A percentile compares a stretch with the other conserved stretches of the same genome.
These are phyloP conservation scores for Elsinoe perseae DNA, from an alignment of 2,329 filamentous ascomycete genomes.

Conservation along the genomic window DNA sequence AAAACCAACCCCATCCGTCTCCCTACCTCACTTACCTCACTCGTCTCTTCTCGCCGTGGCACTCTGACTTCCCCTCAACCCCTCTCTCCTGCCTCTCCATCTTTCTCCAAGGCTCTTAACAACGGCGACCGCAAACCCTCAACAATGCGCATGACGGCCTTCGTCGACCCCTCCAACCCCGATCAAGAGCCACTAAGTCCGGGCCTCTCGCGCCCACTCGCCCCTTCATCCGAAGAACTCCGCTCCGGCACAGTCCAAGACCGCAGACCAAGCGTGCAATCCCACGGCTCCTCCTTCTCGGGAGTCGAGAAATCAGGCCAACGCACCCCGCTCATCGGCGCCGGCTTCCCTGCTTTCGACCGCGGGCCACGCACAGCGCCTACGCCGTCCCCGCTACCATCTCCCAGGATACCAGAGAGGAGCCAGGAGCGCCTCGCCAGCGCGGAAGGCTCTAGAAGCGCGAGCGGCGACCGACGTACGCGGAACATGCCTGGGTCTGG, in stretches of 20 bases:
- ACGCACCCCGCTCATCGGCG: conserved; percentile 2
- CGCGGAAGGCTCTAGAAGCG: too few species aligned
- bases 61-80: conserved; percentile 14
- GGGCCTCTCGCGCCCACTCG: not conserved
- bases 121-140: not conserved
- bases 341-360: not conserved
- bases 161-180: conserved; percentile 1
- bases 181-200: not conserved
- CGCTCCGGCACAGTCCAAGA: not conserved
- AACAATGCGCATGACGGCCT: conserved; percentile 13
- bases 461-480: too few species aligned
- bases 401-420: not conserved
- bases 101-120: not conserved
- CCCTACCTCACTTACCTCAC: conserved; percentile 46
- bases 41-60: conserved; percentile 31
- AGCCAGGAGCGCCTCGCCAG: not conserved
- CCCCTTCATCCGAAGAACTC: conserved; percentile 7
- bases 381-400: not conserved
- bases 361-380: not conserved
- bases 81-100: not conserved
- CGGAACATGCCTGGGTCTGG: not conserved
- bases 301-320: not conserved
- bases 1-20: conserved; percentile 87
- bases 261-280: conserved; percentile 10
- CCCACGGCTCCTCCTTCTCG: not conserved